phyloP scores from a whole-genome alignment of 2,329 filamentous ascomycete species.

The Aspergillus viridinutans region DNA sequence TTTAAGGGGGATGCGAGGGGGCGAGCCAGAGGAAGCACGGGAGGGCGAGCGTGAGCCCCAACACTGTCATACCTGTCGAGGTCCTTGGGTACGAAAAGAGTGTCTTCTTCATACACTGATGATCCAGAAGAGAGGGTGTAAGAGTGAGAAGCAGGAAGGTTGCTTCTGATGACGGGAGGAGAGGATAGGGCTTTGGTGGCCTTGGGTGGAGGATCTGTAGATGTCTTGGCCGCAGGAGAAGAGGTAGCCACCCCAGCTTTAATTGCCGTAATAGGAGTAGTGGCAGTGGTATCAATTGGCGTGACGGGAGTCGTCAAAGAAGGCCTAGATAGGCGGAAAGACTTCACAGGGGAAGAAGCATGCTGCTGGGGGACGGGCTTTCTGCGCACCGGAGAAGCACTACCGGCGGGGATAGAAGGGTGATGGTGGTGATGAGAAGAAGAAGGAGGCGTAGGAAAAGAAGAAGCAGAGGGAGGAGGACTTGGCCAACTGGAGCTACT shows the following conservation, averaged over 20 bases:
- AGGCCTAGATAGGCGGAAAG: conserved; percentile 14
- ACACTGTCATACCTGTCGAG: conserved; percentile 36
- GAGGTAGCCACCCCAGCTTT: conserved; percentile 6
- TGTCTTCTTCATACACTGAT: conserved; percentile 25
- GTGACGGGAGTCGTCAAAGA: conserved; percentile 19
- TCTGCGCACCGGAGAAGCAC: conserved; percentile 45
- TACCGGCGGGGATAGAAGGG: conserved; percentile 32
- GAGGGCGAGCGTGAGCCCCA: conserved; percentile 3
- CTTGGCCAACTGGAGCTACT: conserved; percentile 13
- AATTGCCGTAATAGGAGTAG: background rate
- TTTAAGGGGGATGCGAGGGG: conserved; percentile 1
- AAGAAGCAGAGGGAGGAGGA: conserved; percentile 14
- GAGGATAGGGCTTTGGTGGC: conserved; percentile 1
- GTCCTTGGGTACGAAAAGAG: conserved; percentile 32
- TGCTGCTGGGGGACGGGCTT: conserved; percentile 51
- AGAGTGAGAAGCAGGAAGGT: conserved; percentile 13
- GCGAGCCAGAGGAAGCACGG: conserved; percentile 3
- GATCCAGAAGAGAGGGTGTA: conserved; percentile 22
- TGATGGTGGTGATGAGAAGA: conserved; percentile 4
- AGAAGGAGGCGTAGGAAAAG: conserved; percentile 10
- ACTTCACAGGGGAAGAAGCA: conserved; percentile 40
- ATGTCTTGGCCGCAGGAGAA: conserved; percentile 21
- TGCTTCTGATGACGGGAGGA: background rate
- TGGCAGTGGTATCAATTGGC: background rate
- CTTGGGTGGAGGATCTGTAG: conserved; percentile 8